A percentile compares a stretch with the other conserved stretches of the same genome.
These are phyloP conservation scores for Ambrosia hybrid DNA, from an alignment of 140 eudicot genomes.

Conservation along the genomic window DNA sequence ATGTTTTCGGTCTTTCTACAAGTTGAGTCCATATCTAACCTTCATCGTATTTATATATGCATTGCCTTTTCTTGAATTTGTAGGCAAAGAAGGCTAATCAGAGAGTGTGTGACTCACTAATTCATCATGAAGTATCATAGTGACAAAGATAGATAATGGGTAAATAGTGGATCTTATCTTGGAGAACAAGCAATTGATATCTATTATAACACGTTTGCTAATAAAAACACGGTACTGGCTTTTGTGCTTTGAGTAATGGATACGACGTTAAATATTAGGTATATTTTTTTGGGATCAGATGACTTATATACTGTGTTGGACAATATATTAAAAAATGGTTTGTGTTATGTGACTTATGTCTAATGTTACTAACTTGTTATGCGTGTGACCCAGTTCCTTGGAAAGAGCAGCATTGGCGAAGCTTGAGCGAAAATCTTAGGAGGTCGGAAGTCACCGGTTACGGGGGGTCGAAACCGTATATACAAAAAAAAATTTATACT, in stretches of 20 bases:
- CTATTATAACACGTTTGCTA: neutral
- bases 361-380: too few species aligned
- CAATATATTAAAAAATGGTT: too few species aligned
- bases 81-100: slow-evolving; percentile 62
- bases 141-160: slow-evolving; percentile 3
- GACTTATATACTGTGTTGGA: neutral
- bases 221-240: neutral
- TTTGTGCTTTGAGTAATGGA: neutral
- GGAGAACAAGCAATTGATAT: neutral
- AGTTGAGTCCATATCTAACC: neutral
- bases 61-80: slow-evolving; percentile 3
- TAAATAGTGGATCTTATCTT: neutral
- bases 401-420: too few species aligned
- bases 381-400: too few species aligned
- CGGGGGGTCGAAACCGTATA: too few species aligned
- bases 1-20: neutral
- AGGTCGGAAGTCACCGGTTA: too few species aligned
- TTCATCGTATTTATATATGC: neutral
- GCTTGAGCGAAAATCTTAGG: too few species aligned
- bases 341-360: too few species aligned
- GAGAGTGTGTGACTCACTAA: slow-evolving; percentile 44
- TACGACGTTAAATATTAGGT: neutral
- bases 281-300: neutral
- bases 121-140: slow-evolving; percentile 34
- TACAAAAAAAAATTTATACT: too few species aligned